Percentiles rank a stretch among this genome's conserved stretches.
These are phyloP conservation scores for Pinus taeda DNA, from an alignment of 75 land plant genomes.

Conservation along the genomic window DNA sequence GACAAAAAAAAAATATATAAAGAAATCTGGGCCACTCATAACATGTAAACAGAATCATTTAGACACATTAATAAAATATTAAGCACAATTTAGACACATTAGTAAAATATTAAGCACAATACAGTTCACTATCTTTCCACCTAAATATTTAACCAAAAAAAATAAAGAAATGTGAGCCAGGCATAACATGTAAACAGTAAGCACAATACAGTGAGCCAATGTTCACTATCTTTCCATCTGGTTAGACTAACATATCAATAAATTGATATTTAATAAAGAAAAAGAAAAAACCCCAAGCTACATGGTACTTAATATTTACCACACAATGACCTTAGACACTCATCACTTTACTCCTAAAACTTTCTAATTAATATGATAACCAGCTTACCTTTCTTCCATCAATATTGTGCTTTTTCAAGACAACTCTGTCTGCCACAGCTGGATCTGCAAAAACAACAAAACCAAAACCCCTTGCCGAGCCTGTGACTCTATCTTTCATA, in stretches of 20 bases:
- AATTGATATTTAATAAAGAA: too few species aligned
- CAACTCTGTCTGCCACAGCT: conserved; percentile 68
- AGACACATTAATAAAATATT: neutral
- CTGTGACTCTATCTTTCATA: conserved; percentile 39
- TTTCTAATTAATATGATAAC: neutral
- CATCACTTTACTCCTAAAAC: neutral
- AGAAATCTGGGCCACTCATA: neutral
- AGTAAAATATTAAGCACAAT: too few species aligned
- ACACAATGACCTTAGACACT: too few species aligned
- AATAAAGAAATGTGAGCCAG: too few species aligned
- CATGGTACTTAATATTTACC: too few species aligned
- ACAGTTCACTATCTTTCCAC: too few species aligned
- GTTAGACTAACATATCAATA: too few species aligned
- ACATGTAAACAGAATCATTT: neutral
- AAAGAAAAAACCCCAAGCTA: too few species aligned
- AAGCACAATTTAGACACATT: neutral
- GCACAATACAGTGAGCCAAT: too few species aligned
- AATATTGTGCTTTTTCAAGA: conserved; percentile 73
- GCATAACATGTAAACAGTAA: too few species aligned
- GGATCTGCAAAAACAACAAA: conserved; percentile 43
- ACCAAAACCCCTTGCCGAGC: conserved; percentile 38
- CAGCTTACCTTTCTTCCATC: conserved; percentile 66
- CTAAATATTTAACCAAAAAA: too few species aligned
- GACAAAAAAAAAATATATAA: neutral
- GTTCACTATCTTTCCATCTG: too few species aligned